Conservation (phyloP, 345 rosid genomes). For the Crucihimalaya himalaica region DNA sequence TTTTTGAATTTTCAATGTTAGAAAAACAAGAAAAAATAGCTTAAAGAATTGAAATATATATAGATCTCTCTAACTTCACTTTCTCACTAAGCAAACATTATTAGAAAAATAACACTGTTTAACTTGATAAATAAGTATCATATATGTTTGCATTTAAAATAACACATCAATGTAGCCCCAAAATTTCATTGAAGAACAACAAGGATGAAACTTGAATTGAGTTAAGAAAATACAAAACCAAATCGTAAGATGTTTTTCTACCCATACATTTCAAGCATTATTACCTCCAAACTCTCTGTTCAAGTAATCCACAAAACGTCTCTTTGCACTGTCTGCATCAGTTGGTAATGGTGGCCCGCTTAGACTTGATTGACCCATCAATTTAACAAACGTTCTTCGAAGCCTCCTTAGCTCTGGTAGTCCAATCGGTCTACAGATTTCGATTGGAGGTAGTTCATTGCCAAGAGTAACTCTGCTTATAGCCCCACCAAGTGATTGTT, state of each 20-base stretch:
- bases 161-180: conserved; percentile 12
- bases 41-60: not conserved
- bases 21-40: not conserved
- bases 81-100: conserved; percentile 22
- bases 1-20: not conserved
- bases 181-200: not conserved
- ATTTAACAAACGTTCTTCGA: conserved; percentile 78
- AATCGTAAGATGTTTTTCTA: not conserved
- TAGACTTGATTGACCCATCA: conserved; percentile 86
- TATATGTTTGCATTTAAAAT: too few species aligned
- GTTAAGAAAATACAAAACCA: not conserved
- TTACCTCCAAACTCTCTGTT: conserved; percentile 74
- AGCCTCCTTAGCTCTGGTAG: conserved; percentile 85
- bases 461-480: conserved; percentile 60
- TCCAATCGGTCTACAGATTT: conserved; percentile 71
- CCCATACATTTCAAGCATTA: conserved; percentile 38
- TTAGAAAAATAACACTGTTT: conserved; percentile 18
- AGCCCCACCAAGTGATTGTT: conserved; percentile 75
- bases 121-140: conserved; percentile 3
- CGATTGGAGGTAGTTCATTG: conserved; percentile 57
- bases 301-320: conserved; percentile 92
- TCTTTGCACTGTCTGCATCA: conserved; percentile 83
- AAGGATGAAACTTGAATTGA: conserved; percentile 8
- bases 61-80: not conserved
- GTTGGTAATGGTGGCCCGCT: conserved; percentile 87